Percentiles rank a stretch among this genome's conserved stretches.
These are phyloP conservation scores for Cairneyella variabilis DNA, from an alignment of 495 filamentous ascomycete genomes.

Conservation along the genomic window DNA sequence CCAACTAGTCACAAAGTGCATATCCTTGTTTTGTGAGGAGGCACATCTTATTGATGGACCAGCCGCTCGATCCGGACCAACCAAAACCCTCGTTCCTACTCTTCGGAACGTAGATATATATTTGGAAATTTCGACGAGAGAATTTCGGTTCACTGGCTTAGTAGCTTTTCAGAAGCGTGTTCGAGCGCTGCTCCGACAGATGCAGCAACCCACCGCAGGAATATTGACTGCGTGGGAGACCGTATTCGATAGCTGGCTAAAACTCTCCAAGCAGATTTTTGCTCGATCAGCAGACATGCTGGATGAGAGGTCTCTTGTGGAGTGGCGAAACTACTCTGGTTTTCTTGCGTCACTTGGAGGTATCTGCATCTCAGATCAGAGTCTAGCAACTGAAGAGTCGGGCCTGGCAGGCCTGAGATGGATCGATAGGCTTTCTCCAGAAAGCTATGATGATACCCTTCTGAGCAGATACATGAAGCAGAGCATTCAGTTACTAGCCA, in stretches of 20 bases:
- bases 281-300: slow-evolving; percentile 40
- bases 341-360: slow-evolving; percentile 65
- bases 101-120: slow-evolving; percentile 59
- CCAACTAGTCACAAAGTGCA: slow-evolving; percentile 55
- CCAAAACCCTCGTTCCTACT: slow-evolving; percentile 45
- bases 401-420: slow-evolving; percentile 52
- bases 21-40: slow-evolving; percentile 60
- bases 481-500: slow-evolving; percentile 58
- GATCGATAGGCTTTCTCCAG: slow-evolving; percentile 54
- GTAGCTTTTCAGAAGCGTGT: slow-evolving; percentile 64
- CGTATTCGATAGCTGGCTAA: slow-evolving; percentile 57
- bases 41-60: slow-evolving; percentile 49
- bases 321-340: slow-evolving; percentile 64
- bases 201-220: slow-evolving; percentile 54
- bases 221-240: slow-evolving; percentile 62
- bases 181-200: slow-evolving; percentile 50
- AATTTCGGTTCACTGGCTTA: slow-evolving; percentile 59
- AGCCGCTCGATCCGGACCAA: slow-evolving; percentile 33
- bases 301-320: slow-evolving; percentile 49
- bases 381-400: slow-evolving; percentile 47
- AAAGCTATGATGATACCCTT: slow-evolving; percentile 52
- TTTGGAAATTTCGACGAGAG: slow-evolving; percentile 55
- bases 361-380: slow-evolving; percentile 57
- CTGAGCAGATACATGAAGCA: slow-evolving; percentile 56
- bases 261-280: slow-evolving; percentile 55